Conservation (phyloP, 805 yeast genomes). For the Scheffersomyces stipitis region DNA sequence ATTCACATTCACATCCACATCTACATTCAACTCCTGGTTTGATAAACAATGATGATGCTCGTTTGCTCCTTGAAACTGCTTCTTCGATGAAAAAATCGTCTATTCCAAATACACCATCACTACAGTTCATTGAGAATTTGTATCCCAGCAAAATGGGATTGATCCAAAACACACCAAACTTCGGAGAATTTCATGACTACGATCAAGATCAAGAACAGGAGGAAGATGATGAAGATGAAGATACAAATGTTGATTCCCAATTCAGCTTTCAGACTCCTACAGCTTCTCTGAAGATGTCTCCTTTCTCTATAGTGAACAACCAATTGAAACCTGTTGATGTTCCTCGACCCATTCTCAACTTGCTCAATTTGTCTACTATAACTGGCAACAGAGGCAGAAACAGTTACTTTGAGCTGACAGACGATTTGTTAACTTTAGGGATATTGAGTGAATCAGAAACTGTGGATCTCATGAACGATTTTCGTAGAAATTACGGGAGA, state of each 20-base stretch:
- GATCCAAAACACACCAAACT: neutral
- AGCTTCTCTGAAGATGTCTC: constrained; percentile 40
- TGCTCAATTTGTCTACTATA: constrained; percentile 17
- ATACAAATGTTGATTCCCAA: constrained; percentile 1
- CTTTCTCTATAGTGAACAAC: constrained; percentile 41
- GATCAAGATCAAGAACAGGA: constrained; percentile 1
- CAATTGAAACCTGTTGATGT: constrained; percentile 25
- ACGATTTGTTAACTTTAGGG: constrained; percentile 53
- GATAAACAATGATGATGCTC: constrained; percentile 20
- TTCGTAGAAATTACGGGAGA: constrained; percentile 67
- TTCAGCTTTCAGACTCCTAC: constrained; percentile 35
- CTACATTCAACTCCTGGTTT: too few species aligned
- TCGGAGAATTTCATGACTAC: too few species aligned
- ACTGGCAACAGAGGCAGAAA: constrained; percentile 8
- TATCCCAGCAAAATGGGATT: constrained; percentile 1
- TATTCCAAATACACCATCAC: constrained; percentile 6
- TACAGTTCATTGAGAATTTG: constrained; percentile 2
- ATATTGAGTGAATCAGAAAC: constrained; percentile 51
- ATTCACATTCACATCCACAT: too few species aligned
- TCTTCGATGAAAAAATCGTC: constrained; percentile 19
- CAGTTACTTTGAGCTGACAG: constrained; percentile 16
- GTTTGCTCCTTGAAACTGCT: constrained; percentile 26
- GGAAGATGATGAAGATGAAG: constrained; percentile 1
- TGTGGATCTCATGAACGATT: constrained; percentile 50
- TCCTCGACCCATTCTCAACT: constrained; percentile 37